Base-by-base conservation (phyloP, 768 basidiomycete species). In the Hirschioporus abietinus region DNA sequence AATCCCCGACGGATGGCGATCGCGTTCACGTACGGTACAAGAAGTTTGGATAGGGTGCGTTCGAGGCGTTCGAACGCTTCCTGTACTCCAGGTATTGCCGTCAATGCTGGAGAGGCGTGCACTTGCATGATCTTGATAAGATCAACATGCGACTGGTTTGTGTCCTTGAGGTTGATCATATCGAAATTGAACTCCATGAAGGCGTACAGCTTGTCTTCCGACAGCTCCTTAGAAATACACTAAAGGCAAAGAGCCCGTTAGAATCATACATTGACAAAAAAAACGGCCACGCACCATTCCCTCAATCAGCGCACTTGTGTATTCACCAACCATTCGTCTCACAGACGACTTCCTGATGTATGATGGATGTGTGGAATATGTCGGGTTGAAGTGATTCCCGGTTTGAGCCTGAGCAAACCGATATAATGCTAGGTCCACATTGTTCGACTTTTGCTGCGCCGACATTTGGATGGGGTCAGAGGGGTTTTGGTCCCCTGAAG, bases 161-260 rank as follows among this genome's bases (percentile, higher is more conserved):
- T 10, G 42, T 52, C 42, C 42, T 52, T 52, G 5, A 52, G 12
- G 42, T 52, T 52, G 20, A 52, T 52, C 42, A 5, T 52, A 10
- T 52, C 42, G 20, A 52, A 52, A 52, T 52, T 52, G 42, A 52
- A 52, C 42, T 52, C 42, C 42, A 52, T 52, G 42, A 52, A 52
- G 42, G 12, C 42, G 20, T 52, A 52, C 6, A 52, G 42, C 12
- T 52, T 52, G 42, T 52, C 42, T 52, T 52, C 42, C 42, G 42
- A 52, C 4, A 52, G 42, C 42, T 52, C 42, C 12, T 52, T 52
- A 10, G 15, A 52, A 20, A 52, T 52, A 20, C 42, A 52, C 42
- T 52, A 15, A 52, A 15, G 42, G 12, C 42, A 52, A 15, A 20
- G 42, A 36, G 35, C n/a, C 42, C 42, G 12, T 52, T 52, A 52